Evolutionary conservation across 2,329 filamentous ascomycete species (phyloP), one percentile per base, ranked within the genome.

Genomic region (Ramularia endophylla): DNA sequence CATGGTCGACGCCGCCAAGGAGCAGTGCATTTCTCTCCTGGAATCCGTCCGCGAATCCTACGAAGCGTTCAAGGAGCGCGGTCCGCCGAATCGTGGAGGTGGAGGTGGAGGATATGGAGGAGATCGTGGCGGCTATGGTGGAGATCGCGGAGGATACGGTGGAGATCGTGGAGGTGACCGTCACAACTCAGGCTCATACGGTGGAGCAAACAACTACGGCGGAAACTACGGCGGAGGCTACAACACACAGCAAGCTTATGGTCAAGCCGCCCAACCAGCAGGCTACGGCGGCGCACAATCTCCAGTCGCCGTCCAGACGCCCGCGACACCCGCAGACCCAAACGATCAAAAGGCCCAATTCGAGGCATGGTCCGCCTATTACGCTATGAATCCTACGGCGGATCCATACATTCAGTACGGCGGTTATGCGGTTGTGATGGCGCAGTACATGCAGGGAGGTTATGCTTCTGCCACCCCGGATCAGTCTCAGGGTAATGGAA

Each of bases 341-440:
- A 37, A 47, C 17, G 48, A 54, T 19, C 52, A 47, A 11, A 43
- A 53, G 27, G 47, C 47, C 27, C 51, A 55, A 41, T 50, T 51
- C 33, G 49, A 70, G 39, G 85, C 94, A 55, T 92, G 92, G 62
- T 79, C 79, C 38, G 80, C 83, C 13, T 85, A 90, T 58, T 94
- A 94, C 62, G 83, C 85, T 2, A 83, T 88, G 61, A 92, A 94
- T 64, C 90, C 89, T 47, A 74, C 73, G 48, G 71, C 77, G 48
- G 87, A 95, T 58, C 90, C 89, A 0, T 95, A 95, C 62, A 87
- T 87, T 30, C 81, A 85, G 7, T 95, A 92, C 55, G 90, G 90
- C 48, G 90, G 90, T 40, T 95, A 55, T 20, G 54, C 48, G 8
- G 40, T 50, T 13, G 44, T 52, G 28, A 54, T 52, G 51, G 48